Conservation (phyloP, 768 basidiomycete genomes). For the Galerina marginata region DNA sequence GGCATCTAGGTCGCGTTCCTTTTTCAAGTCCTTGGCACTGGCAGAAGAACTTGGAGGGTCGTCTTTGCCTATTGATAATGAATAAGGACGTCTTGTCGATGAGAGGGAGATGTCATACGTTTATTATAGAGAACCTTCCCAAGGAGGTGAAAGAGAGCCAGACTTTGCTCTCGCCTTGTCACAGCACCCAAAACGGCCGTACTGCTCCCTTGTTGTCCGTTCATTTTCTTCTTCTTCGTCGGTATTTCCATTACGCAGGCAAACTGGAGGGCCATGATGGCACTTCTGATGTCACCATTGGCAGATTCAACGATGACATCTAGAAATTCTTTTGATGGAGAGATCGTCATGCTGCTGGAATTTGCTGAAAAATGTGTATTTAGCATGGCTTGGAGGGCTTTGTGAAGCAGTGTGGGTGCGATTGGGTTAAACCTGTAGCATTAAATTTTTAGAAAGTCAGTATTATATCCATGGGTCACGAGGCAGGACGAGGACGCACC, state of each 20-base stretch:
- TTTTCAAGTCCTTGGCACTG: conserved; percentile 65
- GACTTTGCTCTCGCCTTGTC: conserved; percentile 82
- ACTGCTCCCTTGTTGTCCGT: conserved; percentile 19
- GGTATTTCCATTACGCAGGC: conserved; percentile 57
- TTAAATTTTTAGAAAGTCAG: not conserved
- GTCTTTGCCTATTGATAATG: conserved; percentile 62
- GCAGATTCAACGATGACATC: conserved; percentile 80
- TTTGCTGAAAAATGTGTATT: conserved; percentile 49
- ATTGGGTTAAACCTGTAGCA: conserved; percentile 85
- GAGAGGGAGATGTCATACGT: conserved; percentile 53
- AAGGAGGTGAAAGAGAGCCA: conserved; percentile 89
- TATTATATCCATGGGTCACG: not conserved
- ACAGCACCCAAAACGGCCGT: conserved; percentile 68
- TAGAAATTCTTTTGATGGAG: conserved; percentile 68
- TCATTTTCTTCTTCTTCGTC: conserved; percentile 39
- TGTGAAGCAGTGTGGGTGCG: conserved; percentile 82
- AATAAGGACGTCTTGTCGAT: not conserved
- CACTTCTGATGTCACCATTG: conserved; percentile 92
- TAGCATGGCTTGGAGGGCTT: conserved; percentile 72
- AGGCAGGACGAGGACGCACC: conserved; percentile 48
- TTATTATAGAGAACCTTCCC: conserved; percentile 97
- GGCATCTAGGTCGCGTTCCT: conserved; percentile 62
- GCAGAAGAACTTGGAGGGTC: conserved; percentile 65
- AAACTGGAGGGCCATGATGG: conserved; percentile 93
- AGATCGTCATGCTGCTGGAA: conserved; percentile 26